These are phyloP conservation scores for Sclerotinia subarctica DNA, from an alignment of 2,329 filamentous ascomycete species.

Conservation along the genomic window DNA sequence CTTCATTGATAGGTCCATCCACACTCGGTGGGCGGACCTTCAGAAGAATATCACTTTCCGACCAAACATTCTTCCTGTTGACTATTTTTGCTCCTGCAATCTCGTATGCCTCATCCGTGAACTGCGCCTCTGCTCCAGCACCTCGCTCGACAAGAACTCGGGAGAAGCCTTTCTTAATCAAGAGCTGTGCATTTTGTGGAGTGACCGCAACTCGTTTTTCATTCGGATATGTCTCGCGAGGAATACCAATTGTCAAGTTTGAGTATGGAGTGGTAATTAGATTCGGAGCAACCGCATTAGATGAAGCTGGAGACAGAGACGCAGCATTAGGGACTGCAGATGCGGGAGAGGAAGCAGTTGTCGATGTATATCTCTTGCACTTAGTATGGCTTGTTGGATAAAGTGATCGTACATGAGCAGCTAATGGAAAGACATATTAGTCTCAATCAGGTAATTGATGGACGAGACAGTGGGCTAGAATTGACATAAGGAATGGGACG, in stretches of 20 bases:
- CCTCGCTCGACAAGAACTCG: conserved; percentile 76
- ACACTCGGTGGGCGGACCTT: conserved; percentile 75
- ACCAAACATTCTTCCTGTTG: conserved; percentile 67
- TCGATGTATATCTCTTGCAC: conserved; percentile 13
- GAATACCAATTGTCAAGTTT: conserved; percentile 72
- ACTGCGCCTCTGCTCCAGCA: conserved; percentile 74
- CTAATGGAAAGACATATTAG: conserved; percentile 1
- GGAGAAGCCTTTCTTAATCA: conserved; percentile 82
- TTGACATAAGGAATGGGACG: conserved; percentile 1
- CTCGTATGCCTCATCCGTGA: conserved; percentile 73
- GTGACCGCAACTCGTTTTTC: conserved; percentile 84
- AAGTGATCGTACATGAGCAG: conserved; percentile 9
- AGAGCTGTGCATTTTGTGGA: conserved; percentile 74
- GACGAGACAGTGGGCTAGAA: background rate
- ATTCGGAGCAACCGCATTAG: conserved; percentile 12
- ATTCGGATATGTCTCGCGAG: conserved; percentile 71
- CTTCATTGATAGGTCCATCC: conserved; percentile 58
- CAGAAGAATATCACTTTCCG: conserved; percentile 71
- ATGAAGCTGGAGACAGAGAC: conserved; percentile 12
- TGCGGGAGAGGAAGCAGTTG: background rate
- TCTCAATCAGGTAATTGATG: background rate
- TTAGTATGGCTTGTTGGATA: conserved; percentile 1
- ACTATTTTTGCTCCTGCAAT: conserved; percentile 75
- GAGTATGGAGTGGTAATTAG: conserved; percentile 54
- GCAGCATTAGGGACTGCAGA: background rate